Conservation (phyloP, 139 green algal species). For the Chlorella sp. region DNA sequence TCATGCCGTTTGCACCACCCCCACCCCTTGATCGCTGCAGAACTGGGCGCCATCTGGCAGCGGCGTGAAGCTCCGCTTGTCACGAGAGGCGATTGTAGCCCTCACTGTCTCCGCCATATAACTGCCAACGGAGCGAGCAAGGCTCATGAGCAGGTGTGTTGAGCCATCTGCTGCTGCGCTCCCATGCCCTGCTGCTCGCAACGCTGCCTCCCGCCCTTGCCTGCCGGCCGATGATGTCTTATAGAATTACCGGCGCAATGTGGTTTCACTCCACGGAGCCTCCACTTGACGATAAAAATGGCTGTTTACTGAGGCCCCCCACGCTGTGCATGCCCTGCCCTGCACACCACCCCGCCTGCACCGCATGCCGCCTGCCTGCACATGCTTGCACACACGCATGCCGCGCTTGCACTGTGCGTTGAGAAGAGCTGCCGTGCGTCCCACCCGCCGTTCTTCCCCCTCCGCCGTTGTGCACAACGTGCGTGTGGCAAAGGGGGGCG, state of each 20-base stretch:
- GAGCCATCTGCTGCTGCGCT: not conserved
- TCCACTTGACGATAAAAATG: not conserved
- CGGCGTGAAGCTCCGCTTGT: no score
- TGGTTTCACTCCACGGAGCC: no score
- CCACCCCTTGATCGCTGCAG: no score
- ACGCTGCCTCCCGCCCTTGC: not conserved
- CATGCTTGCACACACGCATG: not conserved
- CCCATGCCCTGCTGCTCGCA: not conserved
- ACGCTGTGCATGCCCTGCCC: not conserved
- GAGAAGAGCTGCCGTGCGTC: no score
- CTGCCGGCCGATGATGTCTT: conserved; percentile 2
- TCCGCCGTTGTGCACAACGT: not conserved
- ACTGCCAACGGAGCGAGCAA: no score
- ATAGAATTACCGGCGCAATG: not conserved
- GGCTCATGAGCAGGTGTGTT: no score
- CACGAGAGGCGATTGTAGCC: no score
- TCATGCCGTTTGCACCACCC: no score
- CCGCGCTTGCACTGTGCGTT: no score
- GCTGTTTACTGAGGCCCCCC: conserved; percentile 20
- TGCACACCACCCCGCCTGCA: not conserved
- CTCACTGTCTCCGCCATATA: no score
- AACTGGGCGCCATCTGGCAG: no score
- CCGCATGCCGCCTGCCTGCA: not conserved
- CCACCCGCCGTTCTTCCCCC: conserved; percentile 30
- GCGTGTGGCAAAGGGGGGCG: conserved; percentile 25